phyloP scores from a whole-genome alignment of 2,329 filamentous ascomycete genomes.

The Phyllosticta capitalensis region DNA sequence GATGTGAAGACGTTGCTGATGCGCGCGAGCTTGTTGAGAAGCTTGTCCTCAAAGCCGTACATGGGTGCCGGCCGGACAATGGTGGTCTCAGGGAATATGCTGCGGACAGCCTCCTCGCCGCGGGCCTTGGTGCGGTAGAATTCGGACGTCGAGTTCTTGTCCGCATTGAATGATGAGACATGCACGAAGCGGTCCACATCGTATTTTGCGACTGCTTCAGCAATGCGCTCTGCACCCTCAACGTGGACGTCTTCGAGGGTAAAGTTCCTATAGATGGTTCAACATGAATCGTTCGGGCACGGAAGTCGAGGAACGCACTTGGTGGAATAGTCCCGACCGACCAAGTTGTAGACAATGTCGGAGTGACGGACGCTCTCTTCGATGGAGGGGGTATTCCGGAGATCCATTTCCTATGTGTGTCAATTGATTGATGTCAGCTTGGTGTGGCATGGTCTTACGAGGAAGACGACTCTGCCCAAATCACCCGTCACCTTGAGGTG shows the following conservation, averaged over 20 bases:
- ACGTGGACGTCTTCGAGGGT: conserved; percentile 85
- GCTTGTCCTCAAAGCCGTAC: conserved; percentile 89
- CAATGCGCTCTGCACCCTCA: conserved; percentile 85
- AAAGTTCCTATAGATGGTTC: conserved; percentile 61
- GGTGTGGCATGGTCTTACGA: conserved; percentile 45
- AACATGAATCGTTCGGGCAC: neutral
- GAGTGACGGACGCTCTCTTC: conserved; percentile 96
- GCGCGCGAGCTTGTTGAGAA: conserved; percentile 76
- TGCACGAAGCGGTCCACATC: conserved; percentile 96
- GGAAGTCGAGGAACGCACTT: conserved; percentile 54
- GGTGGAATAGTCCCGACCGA: conserved; percentile 90
- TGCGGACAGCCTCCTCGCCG: conserved; percentile 74
- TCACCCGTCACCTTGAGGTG: conserved; percentile 96
- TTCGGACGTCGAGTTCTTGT: conserved; percentile 68
- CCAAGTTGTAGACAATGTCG: conserved; percentile 92
- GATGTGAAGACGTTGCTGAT: conserved; percentile 75
- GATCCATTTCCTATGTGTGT: conserved; percentile 68
- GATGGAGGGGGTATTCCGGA: conserved; percentile 88
- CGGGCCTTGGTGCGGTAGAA: conserved; percentile 86
- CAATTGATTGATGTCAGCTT: neutral
- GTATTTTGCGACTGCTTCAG: conserved; percentile 91
- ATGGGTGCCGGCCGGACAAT: conserved; percentile 89
- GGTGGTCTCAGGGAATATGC: conserved; percentile 92
- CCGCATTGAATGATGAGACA: conserved; percentile 88
- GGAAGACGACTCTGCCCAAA: conserved; percentile 77